These are phyloP conservation scores for Gaertneriomyces semiglobifer DNA, from an alignment of 192 early-diverging fungal genomes.

Conservation along the genomic window DNA sequence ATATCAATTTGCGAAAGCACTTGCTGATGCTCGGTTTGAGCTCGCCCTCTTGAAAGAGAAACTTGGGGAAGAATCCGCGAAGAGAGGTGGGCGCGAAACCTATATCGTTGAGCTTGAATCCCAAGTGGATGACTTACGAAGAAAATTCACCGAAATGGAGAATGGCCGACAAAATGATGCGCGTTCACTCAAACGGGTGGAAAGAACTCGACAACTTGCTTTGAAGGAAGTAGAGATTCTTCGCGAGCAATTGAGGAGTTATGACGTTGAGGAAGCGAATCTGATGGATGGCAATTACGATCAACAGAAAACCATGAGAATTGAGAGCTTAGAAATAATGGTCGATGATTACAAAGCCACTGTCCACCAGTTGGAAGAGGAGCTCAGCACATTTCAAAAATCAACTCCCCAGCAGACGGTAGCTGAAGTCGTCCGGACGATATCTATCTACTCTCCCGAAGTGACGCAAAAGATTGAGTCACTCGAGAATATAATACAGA, in stretches of 20 bases:
- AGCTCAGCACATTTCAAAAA: slow-evolving; percentile 12
- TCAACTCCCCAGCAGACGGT: neutral
- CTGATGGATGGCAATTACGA: slow-evolving; percentile 57
- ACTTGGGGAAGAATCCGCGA: slow-evolving; percentile 37
- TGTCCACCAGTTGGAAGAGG: slow-evolving; percentile 21
- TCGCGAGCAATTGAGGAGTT: slow-evolving; percentile 57
- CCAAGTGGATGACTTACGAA: slow-evolving; percentile 25
- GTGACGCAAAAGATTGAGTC: slow-evolving; percentile 5
- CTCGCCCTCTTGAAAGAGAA: slow-evolving; percentile 37
- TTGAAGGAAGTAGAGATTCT: slow-evolving; percentile 62
- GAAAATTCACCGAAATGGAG: slow-evolving; percentile 9
- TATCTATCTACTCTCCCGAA: neutral
- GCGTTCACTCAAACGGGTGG: slow-evolving; percentile 33
- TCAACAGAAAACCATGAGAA: slow-evolving; percentile 53
- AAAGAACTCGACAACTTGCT: slow-evolving; percentile 37
- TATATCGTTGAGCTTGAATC: slow-evolving; percentile 36
- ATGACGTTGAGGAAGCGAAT: slow-evolving; percentile 49
- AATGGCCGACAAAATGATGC: slow-evolving; percentile 13
- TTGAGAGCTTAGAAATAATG: slow-evolving; percentile 59
- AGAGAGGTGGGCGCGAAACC: slow-evolving; percentile 30
- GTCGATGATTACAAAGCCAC: slow-evolving; percentile 49
- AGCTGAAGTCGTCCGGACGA: neutral
- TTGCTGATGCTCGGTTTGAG: slow-evolving; percentile 50
- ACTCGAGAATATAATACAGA: slow-evolving; percentile 1
- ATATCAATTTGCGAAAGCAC: slow-evolving; percentile 41